These are phyloP conservation scores for Claviceps maximensis DNA, from an alignment of 2,329 filamentous ascomycete species.

Conservation along the genomic window DNA sequence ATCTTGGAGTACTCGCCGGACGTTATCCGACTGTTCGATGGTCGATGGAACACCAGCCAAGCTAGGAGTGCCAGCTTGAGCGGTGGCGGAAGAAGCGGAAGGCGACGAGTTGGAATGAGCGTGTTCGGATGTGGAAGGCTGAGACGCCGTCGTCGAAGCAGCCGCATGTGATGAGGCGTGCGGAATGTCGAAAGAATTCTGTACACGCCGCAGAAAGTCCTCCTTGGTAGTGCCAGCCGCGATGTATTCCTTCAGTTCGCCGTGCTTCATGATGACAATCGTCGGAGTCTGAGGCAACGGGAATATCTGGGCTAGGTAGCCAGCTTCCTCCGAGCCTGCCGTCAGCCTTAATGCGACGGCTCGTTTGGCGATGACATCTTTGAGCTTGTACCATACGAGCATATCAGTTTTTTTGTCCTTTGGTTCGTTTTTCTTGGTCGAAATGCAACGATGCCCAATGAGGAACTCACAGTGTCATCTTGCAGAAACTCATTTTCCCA, in stretches of 20 bases:
- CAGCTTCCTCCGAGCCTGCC: conserved; percentile 66
- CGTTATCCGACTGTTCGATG: conserved; percentile 19
- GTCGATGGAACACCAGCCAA: conserved; percentile 11
- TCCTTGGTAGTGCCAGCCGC: conserved; percentile 48
- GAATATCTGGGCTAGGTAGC: conserved; percentile 70
- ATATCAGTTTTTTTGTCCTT: too few relatives aligned
- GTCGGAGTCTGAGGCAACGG: conserved; percentile 68
- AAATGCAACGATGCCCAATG: too few relatives aligned
- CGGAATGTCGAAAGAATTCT: conserved; percentile 19
- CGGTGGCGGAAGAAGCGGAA: not conserved
- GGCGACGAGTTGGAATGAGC: conserved; percentile 4
- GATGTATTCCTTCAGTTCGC: conserved; percentile 65
- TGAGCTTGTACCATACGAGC: conserved; percentile 29
- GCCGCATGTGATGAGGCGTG: conserved; percentile 7
- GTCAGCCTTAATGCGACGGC: conserved; percentile 58
- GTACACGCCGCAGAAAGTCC: conserved; percentile 44
- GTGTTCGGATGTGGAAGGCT: conserved; percentile 3
- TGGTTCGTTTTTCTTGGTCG: too few relatives aligned
- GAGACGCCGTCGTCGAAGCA: conserved; percentile 5
- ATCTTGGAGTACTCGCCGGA: conserved; percentile 33
- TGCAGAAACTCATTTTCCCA: conserved; percentile 62
- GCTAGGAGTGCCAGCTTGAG: conserved; percentile 8
- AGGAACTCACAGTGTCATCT: conserved; percentile 39
- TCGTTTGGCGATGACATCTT: conserved; percentile 41
- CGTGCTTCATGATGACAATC: conserved; percentile 67